Conservation (phyloP, 495 filamentous ascomycete species). For the Amniculicola lignicola region DNA sequence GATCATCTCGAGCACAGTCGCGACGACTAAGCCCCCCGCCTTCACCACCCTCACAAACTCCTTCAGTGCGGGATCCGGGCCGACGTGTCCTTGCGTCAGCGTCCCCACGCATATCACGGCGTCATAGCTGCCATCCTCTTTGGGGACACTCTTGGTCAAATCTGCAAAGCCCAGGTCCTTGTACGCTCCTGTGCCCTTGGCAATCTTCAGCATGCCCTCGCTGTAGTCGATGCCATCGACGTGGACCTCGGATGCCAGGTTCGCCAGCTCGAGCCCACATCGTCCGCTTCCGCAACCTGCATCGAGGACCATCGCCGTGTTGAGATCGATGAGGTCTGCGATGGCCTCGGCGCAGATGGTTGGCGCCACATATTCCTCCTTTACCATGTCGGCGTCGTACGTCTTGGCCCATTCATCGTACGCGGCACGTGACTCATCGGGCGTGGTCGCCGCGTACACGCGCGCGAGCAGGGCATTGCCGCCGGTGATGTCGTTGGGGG, state of each 20-base stretch:
- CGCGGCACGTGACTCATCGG: constrained; percentile 23
- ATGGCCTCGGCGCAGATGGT: constrained; percentile 41
- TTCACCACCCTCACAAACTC: constrained; percentile 47
- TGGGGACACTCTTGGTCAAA: constrained; percentile 39
- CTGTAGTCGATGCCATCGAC: constrained; percentile 50
- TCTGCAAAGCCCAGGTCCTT: constrained; percentile 42
- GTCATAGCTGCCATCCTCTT: constrained; percentile 43
- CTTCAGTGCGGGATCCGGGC: constrained; percentile 42
- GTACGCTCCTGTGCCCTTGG: constrained; percentile 45
- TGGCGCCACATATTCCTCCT: constrained; percentile 46
- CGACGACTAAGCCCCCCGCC: constrained; percentile 44
- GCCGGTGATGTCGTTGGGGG: background rate
- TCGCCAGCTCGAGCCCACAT: constrained; percentile 44
- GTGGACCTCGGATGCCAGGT: constrained; percentile 28
- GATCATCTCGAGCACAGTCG: constrained; percentile 46
- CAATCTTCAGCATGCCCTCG: constrained; percentile 46
- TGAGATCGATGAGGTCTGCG: constrained; percentile 28
- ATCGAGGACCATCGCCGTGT: constrained; percentile 43
- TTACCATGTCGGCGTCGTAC: constrained; percentile 43
- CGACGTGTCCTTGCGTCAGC: constrained; percentile 50
- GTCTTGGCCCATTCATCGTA: constrained; percentile 50
- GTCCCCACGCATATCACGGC: constrained; percentile 49
- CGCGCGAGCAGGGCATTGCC: background rate
- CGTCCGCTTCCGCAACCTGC: constrained; percentile 52
- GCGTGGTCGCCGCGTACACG: constrained; percentile 2